These are phyloP conservation scores for Trichoderma polysporum DNA, from an alignment of 2,329 filamentous ascomycete genomes.

Conservation along the genomic window DNA sequence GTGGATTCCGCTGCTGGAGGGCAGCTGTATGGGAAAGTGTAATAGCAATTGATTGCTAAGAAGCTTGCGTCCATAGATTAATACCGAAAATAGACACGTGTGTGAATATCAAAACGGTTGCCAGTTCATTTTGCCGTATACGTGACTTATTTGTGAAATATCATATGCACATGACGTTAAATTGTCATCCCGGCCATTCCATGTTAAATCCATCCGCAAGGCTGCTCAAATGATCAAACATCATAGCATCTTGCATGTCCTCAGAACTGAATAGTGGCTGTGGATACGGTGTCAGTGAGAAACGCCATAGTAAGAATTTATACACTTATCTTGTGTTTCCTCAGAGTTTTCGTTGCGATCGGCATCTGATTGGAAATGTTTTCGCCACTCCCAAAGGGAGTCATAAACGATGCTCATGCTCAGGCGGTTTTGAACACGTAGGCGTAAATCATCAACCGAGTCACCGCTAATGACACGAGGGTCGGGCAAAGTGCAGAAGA, in stretches of 20 bases:
- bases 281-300: neutral
- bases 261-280: constrained; percentile 2
- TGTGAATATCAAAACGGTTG: neutral
- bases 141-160: neutral
- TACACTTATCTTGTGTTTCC: constrained; percentile 10
- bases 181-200: constrained; percentile 1
- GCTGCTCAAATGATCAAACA: constrained; percentile 11
- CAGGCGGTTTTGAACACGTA: constrained; percentile 13
- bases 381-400: constrained; percentile 7
- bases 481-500: constrained; percentile 1
- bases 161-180: too few species aligned
- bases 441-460: neutral
- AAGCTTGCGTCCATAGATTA: neutral
- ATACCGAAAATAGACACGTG: neutral
- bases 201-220: constrained; percentile 8
- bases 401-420: constrained; percentile 18
- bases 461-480: constrained; percentile 12
- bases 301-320: neutral
- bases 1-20: constrained; percentile 41
- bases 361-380: constrained; percentile 1
- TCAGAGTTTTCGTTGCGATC: neutral
- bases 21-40: constrained; percentile 8
- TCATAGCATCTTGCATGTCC: constrained; percentile 13
- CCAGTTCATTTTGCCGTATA: neutral
- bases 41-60: neutral